A percentile compares a stretch with the other conserved stretches of the same genome.
phyloP scores from a whole-genome alignment of 805 yeast genomes.

The Zygosaccharomyces bailii region DNA sequence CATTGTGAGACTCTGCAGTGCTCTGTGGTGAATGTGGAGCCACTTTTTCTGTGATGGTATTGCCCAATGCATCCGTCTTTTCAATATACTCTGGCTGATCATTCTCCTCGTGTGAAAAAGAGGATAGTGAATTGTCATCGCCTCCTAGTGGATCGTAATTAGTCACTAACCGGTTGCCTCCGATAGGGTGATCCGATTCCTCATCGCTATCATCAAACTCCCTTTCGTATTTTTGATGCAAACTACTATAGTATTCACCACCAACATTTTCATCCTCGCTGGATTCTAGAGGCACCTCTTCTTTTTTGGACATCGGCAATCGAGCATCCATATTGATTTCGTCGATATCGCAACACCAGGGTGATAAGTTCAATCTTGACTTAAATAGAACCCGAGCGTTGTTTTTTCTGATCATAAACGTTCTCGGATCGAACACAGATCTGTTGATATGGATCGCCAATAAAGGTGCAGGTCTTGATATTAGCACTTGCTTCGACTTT shows the following conservation, averaged over 20 bases:
- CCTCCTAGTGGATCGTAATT: slow-evolving; percentile 33
- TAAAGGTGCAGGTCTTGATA: slow-evolving; percentile 79
- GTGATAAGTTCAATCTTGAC: slow-evolving; percentile 57
- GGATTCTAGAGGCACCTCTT: slow-evolving; percentile 40
- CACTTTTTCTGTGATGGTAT: slow-evolving; percentile 26
- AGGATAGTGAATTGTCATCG: slow-evolving; percentile 20
- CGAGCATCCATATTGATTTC: slow-evolving; percentile 80
- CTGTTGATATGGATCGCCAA: slow-evolving; percentile 86
- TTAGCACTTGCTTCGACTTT: slow-evolving; percentile 78
- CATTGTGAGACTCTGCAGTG: slow-evolving; percentile 14
- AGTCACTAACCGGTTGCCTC: slow-evolving; percentile 18
- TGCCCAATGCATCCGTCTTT: slow-evolving; percentile 35
- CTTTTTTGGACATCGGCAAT: slow-evolving; percentile 61
- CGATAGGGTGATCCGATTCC: slow-evolving; percentile 17
- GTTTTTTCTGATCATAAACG: slow-evolving; percentile 80
- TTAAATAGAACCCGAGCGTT: slow-evolving; percentile 81
- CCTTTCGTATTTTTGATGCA: slow-evolving; percentile 33
- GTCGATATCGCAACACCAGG: slow-evolving; percentile 63
- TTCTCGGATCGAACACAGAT: slow-evolving; percentile 84
- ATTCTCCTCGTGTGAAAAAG: slow-evolving; percentile 17
- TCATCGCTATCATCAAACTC: slow-evolving; percentile 37
- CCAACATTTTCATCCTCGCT: slow-evolving; percentile 35
- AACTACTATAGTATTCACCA: slow-evolving; percentile 30
- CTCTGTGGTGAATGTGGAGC: slow-evolving; percentile 11
- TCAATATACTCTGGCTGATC: slow-evolving; percentile 27